Percentiles rank a stretch among this genome's conserved stretches.
Conservation (phyloP, 352 stramenopile genomes). For the Pythium inflatum region DNA sequence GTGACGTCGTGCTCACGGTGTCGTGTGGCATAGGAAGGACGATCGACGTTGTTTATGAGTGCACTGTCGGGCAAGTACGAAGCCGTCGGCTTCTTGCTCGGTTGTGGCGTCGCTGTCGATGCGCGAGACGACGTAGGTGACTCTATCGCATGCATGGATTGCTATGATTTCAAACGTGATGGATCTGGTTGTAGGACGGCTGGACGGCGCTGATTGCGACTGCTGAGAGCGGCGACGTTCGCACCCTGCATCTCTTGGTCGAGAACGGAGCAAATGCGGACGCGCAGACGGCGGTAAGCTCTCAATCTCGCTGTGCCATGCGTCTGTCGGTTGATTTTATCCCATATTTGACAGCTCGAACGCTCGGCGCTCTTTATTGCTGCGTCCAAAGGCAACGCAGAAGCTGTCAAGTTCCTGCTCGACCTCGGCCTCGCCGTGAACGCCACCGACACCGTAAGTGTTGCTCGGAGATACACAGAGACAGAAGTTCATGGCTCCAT, state of each 20-base stretch:
- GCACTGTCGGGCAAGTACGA: not conserved
- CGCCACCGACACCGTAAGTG: not conserved
- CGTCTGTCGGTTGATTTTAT: too few relatives aligned
- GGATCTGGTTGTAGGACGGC: not conserved
- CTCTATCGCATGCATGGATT: too few relatives aligned
- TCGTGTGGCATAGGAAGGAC: constrained; percentile 1
- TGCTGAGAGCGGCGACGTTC: not conserved
- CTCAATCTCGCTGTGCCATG: too few relatives aligned
- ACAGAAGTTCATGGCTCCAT: too few relatives aligned
- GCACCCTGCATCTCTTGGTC: not conserved
- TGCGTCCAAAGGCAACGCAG: not conserved
- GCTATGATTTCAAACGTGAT: not conserved
- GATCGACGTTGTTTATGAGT: not conserved
- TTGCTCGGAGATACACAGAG: not conserved
- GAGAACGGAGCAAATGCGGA: not conserved
- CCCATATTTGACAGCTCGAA: not conserved
- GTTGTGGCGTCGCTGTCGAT: not conserved
- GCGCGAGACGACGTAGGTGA: not conserved
- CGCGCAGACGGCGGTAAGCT: not conserved
- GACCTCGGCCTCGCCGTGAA: not conserved
- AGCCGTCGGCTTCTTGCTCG: not conserved
- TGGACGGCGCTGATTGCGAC: not conserved
- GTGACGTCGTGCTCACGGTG: too few relatives aligned
- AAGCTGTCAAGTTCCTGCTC: constrained; percentile 14
- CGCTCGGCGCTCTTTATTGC: constrained; percentile 6